Conservation (phyloP, 164 flowering plant species). For the Buxus sempervirens region DNA sequence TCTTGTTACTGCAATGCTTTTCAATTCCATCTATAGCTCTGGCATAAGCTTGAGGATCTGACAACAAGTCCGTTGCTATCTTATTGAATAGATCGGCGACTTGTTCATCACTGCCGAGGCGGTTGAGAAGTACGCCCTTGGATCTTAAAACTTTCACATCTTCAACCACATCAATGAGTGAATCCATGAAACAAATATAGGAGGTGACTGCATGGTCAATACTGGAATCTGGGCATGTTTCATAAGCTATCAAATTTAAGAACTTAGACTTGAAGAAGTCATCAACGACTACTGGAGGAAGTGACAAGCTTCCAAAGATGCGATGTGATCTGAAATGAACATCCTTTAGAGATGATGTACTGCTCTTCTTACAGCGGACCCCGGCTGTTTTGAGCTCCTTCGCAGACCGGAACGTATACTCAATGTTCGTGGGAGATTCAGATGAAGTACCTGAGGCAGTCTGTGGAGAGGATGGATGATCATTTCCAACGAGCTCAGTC, state of each 20-base stretch:
- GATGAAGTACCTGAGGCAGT: no score
- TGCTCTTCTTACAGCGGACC: neutral
- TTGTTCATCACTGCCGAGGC: neutral
- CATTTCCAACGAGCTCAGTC: no score
- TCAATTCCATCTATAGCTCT: neutral
- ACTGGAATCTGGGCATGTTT: neutral
- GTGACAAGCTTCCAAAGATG: neutral
- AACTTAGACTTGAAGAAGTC: neutral
- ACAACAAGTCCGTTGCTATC: neutral
- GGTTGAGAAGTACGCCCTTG: neutral
- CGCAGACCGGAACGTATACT: neutral
- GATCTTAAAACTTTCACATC: neutral
- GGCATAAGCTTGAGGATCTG: neutral
- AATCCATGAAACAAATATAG: neutral
- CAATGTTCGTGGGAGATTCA: no score
- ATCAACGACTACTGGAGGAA: neutral
- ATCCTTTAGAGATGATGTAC: neutral
- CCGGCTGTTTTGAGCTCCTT: neutral
- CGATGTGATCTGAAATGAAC: neutral
- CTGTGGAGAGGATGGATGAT: no score
- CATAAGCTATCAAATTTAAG: neutral
- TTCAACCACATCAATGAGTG: neutral
- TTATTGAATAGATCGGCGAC: neutral
- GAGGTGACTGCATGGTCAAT: neutral
- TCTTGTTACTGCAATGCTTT: neutral